phyloP scores from a whole-genome alignment of 2,329 filamentous ascomycete genomes.

The Ascosphaera apis region DNA sequence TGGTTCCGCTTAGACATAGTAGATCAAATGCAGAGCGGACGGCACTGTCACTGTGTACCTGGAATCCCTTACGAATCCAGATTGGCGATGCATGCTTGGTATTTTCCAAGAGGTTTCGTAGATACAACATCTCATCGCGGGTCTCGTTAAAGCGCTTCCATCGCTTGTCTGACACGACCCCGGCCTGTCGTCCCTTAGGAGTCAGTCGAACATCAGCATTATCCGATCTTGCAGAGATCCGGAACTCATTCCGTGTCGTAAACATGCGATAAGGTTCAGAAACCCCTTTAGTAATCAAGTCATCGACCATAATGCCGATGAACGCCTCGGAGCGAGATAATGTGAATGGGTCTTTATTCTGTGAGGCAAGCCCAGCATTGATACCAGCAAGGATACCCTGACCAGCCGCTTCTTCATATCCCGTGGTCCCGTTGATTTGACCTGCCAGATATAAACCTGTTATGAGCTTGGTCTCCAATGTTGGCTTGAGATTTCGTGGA shows the following conservation, averaged over 20 bases:
- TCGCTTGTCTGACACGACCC: conserved; percentile 54
- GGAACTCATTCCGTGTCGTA: conserved; percentile 83
- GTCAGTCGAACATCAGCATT: conserved; percentile 84
- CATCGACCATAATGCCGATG: conserved; percentile 97
- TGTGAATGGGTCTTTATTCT: conserved; percentile 38
- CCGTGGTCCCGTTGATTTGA: conserved; percentile 95
- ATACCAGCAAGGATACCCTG: conserved; percentile 84
- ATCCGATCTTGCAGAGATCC: conserved; percentile 75
- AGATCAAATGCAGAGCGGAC: conserved; percentile 58
- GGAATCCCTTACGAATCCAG: conserved; percentile 51
- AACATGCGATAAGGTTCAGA: conserved; percentile 98
- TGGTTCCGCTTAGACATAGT: conserved; percentile 41
- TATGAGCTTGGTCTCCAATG: conserved; percentile 84
- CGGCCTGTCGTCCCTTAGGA: conserved; percentile 47
- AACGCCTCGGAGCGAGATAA: conserved; percentile 73
- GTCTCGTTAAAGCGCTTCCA: conserved; percentile 50
- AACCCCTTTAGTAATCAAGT: conserved; percentile 88
- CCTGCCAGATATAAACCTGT: conserved; percentile 74
- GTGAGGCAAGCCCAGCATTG: conserved; percentile 68
- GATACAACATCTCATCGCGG: conserved; percentile 40
- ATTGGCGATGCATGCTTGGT: conserved; percentile 35
- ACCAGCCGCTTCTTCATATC: conserved; percentile 90
- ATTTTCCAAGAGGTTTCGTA: conserved; percentile 36
- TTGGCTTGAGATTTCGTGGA: conserved; percentile 65
- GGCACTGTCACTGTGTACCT: conserved; percentile 39